Percentiles rank a stretch among this genome's conserved stretches.
Evolutionary conservation across 306 rosid genomes (phyloP).

Genomic region (Rosa persica): DNA sequence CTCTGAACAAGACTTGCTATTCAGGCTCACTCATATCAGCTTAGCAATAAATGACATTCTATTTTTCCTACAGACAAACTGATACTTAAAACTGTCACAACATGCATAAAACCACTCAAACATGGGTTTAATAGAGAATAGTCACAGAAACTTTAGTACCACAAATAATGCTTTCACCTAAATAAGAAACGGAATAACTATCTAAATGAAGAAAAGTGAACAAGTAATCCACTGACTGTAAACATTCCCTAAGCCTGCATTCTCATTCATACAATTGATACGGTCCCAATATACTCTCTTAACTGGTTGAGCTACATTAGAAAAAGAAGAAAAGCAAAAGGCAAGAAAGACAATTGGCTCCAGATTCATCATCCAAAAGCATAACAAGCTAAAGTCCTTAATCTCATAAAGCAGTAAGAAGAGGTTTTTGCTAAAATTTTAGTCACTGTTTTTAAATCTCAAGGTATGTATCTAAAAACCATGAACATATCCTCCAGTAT

Average conservation of each 20-base stretch:
- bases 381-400: neutral
- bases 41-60: neutral
- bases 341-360: conserved; percentile 2
- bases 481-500: neutral
- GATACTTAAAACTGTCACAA: neutral
- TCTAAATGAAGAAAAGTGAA: neutral
- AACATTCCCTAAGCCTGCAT: too few species aligned
- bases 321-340: neutral
- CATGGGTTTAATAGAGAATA: neutral
- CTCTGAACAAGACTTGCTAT: neutral
- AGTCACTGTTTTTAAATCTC: too few species aligned
- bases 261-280: neutral
- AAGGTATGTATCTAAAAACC: neutral
- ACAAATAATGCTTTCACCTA: conserved; percentile 3
- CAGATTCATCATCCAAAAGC: conserved; percentile 1
- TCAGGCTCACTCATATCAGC: neutral
- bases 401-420: neutral
- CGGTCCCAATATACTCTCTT: neutral
- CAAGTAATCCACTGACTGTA: neutral
- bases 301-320: neutral
- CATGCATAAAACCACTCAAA: neutral
- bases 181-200: neutral
- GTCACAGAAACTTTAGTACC: neutral
- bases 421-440: too few species aligned
- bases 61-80: neutral